Percentiles rank a stretch among this genome's conserved stretches.
These are phyloP conservation scores for Lolium perenne DNA, from an alignment of 176 grass and related monocot genomes.

Conservation along the genomic window DNA sequence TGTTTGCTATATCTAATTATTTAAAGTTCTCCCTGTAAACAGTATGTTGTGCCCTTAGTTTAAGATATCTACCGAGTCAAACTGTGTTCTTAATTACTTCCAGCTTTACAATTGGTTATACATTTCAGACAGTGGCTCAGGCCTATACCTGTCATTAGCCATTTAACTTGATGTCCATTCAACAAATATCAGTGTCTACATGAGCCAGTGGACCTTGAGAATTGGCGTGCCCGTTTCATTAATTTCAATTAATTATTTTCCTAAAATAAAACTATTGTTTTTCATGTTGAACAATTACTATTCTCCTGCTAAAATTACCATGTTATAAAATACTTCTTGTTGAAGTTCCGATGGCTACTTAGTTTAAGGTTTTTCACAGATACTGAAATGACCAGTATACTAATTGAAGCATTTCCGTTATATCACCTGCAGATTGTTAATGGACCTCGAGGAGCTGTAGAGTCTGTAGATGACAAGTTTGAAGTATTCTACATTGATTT, in stretches of 20 bases:
- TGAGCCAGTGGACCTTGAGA: constrained; percentile 7
- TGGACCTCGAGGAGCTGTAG: constrained; percentile 79
- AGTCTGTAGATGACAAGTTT: constrained; percentile 79
- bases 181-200: not conserved
- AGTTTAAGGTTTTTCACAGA: not conserved
- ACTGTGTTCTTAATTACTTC: not conserved
- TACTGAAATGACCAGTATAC: not conserved
- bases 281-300: not conserved
- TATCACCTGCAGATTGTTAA: constrained; percentile 73
- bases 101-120: not conserved
- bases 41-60: not conserved
- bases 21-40: not conserved
- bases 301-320: constrained; percentile 10
- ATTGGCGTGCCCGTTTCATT: not conserved
- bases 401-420: constrained; percentile 1
- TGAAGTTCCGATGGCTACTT: not conserved
- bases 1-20: constrained; percentile 10
- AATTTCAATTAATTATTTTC: not conserved
- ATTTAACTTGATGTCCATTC: not conserved
- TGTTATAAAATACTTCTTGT: not conserved
- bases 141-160: not conserved
- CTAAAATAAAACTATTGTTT: not conserved
- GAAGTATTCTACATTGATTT: constrained; percentile 99
- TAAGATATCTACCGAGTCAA: not conserved
- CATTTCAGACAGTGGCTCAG: not conserved